Percentiles rank a stretch among this genome's conserved stretches.
Evolutionary conservation across 1,284 basidiomycete genomes (phyloP).

Genomic region (Boletus subluridellus): DNA sequence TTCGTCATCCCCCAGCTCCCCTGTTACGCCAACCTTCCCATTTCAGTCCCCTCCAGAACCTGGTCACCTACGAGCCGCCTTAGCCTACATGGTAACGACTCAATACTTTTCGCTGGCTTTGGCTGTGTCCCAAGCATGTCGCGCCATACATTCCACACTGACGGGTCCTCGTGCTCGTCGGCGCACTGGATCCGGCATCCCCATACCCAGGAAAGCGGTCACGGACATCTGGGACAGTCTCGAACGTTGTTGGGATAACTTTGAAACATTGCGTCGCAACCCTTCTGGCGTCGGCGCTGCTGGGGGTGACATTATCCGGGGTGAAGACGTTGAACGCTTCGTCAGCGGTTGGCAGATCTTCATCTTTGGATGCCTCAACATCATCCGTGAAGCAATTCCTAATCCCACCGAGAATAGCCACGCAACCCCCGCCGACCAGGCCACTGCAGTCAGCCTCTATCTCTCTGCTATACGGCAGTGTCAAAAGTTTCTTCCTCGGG

Average conservation of each 20-base stretch:
- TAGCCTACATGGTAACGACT: constrained; percentile 28
- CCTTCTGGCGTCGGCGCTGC: constrained; percentile 33
- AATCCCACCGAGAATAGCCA: background rate
- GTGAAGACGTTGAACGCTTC: constrained; percentile 60
- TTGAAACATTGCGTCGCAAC: constrained; percentile 57
- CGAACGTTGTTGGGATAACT: constrained; percentile 76
- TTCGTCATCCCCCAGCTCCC: constrained; percentile 24
- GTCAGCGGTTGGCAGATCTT: constrained; percentile 51
- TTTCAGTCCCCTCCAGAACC: constrained; percentile 32
- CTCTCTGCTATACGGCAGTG: constrained; percentile 48
- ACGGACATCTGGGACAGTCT: constrained; percentile 77
- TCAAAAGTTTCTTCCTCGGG: constrained; percentile 49
- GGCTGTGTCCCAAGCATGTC: constrained; percentile 66
- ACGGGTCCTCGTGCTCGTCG: constrained; percentile 70
- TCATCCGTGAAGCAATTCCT: constrained; percentile 37
- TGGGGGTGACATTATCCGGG: constrained; percentile 43
- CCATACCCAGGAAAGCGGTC: constrained; percentile 60
- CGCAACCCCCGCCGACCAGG: constrained; percentile 19
- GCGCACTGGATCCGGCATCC: constrained; percentile 45
- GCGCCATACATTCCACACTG: constrained; percentile 68
- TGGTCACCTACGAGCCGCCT: constrained; percentile 34
- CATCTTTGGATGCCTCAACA: constrained; percentile 50
- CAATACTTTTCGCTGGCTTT: constrained; percentile 60
- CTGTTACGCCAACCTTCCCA: constrained; percentile 34
- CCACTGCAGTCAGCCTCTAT: constrained; percentile 43